Base-by-base conservation (phyloP, 1,284 basidiomycete genomes). In the Xanthoconium separans region DNA sequence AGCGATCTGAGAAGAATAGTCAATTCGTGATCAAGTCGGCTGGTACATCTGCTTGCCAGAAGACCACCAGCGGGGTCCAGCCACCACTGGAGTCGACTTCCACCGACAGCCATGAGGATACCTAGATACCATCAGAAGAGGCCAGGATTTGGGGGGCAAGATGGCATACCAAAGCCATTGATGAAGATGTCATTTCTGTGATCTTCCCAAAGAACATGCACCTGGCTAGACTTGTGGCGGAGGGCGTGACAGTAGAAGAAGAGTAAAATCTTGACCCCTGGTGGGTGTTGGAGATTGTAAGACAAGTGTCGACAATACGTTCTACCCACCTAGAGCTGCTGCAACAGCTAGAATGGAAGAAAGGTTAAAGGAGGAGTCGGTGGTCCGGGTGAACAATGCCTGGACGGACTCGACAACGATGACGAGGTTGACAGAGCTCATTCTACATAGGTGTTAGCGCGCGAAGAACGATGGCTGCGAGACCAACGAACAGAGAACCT, bases 141-240 rank as follows among this genome's bases (percentile, higher is more conserved):
- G 20, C 47, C 40, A 53, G 43, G 36, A 48, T 49, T 34, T 30
- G 18, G 9, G 11, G 5, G 47, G 54, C 37, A 54, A 45, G 41
- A 24, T 20, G 16, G 53, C 77, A 57, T 66, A 86, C 86, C 87
- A 58, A 91, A 89, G 9, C 78, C 74, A 61, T 93, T 94, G 70
- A 93, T 84, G 70, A 87, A 93, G 27, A 95, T 70, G 65, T 96
- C 94, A 63, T 96, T 96, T 57, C 93, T 77, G 64, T 98, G 95
- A 67, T 98, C 95, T 70, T 97, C 93, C 91, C 93, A 98, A 24
- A 98, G 81, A 6, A 98, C 87, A 51, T 86, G 84, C 2, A 99
- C 94, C 70, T 99, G 96, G 61, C 89, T 93, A 9, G 90, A 93
- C 58, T 83, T 84, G 40, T 80, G 80, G 40, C 91, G 84, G 50